Conservation (phyloP, 495 filamentous ascomycete species). For the Lophiotrema nucula region DNA sequence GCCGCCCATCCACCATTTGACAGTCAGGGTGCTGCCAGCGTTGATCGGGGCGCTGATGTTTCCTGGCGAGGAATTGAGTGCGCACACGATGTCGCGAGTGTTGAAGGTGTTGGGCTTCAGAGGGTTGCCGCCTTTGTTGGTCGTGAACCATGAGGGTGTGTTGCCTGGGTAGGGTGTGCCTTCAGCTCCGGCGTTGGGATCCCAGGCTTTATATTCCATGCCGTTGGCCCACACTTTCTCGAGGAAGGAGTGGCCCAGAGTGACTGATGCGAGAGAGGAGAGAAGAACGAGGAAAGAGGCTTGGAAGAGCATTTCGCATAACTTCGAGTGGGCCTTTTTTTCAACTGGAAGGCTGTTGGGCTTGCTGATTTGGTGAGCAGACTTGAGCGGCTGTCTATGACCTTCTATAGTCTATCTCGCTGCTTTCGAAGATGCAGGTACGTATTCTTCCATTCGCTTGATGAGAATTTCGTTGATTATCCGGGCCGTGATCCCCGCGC, state of each 20-base stretch:
- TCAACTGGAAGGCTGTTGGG: no score
- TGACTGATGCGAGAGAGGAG: slow-evolving; percentile 4
- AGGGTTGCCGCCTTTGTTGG: slow-evolving; percentile 17
- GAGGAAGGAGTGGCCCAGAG: slow-evolving; percentile 12
- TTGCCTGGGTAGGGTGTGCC: background rate
- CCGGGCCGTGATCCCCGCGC: no score
- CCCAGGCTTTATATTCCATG: slow-evolving; percentile 13
- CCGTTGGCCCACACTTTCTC: slow-evolving; percentile 17
- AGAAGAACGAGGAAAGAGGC: slow-evolving; percentile 6
- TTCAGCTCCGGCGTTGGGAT: slow-evolving; percentile 1
- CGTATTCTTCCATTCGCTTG: no score
- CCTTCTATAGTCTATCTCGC: no score
- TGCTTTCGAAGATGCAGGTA: no score
- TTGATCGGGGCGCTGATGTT: slow-evolving; percentile 18
- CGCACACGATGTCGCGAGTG: slow-evolving; percentile 14
- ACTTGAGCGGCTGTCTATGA: no score
- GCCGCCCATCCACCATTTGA: slow-evolving; percentile 1
- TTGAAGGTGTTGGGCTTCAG: slow-evolving; percentile 13
- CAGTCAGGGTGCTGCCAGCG: slow-evolving; percentile 6
- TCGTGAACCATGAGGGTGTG: slow-evolving; percentile 22
- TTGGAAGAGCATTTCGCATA: background rate
- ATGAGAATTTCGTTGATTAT: no score
- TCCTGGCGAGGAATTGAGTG: slow-evolving; percentile 5
- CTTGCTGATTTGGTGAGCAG: no score
- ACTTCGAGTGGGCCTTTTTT: no score